Conservation (phyloP, 2,329 filamentous ascomycete species). For the Hymenoscyphus albidus region DNA sequence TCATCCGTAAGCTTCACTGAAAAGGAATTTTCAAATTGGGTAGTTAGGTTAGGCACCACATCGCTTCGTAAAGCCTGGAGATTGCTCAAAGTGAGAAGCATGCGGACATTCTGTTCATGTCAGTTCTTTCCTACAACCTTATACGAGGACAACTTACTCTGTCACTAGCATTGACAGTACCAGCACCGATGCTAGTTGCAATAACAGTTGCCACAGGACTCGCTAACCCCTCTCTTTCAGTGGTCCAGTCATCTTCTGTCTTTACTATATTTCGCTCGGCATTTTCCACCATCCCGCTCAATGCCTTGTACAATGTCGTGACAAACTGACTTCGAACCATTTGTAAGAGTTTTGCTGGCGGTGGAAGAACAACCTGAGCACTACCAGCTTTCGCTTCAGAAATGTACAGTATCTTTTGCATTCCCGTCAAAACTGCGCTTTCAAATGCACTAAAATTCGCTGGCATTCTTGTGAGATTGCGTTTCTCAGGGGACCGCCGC, state of each 20-base stretch:
- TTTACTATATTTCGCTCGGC: conserved; percentile 71
- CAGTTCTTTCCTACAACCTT: conserved; percentile 26
- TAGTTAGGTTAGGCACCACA: conserved; percentile 81
- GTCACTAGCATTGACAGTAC: conserved; percentile 50
- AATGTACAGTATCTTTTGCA: conserved; percentile 95
- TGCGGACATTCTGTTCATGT: conserved; percentile 71
- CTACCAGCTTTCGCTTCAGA: conserved; percentile 73
- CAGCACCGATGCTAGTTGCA: conserved; percentile 42
- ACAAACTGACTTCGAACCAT: conserved; percentile 92
- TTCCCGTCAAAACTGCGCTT: conserved; percentile 71
- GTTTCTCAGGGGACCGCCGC: conserved; percentile 75
- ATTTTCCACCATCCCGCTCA: conserved; percentile 96
- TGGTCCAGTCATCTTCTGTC: conserved; percentile 39
- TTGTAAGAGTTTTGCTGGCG: conserved; percentile 80
- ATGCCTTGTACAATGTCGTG: conserved; percentile 85
- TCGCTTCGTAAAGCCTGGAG: conserved; percentile 77
- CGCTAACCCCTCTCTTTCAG: conserved; percentile 32
- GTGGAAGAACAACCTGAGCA: conserved; percentile 76
- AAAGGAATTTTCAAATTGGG: conserved; percentile 90
- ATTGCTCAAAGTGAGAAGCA: conserved; percentile 91
- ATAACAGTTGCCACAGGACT: conserved; percentile 32
- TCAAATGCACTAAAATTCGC: conserved; percentile 82
- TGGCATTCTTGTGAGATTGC: conserved; percentile 89
- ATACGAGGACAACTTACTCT: conserved; percentile 39
- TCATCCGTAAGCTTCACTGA: conserved; percentile 93